Base-by-base conservation (phyloP, 495 filamentous ascomycete genomes). In the Pseudotulostoma volvatum region DNA sequence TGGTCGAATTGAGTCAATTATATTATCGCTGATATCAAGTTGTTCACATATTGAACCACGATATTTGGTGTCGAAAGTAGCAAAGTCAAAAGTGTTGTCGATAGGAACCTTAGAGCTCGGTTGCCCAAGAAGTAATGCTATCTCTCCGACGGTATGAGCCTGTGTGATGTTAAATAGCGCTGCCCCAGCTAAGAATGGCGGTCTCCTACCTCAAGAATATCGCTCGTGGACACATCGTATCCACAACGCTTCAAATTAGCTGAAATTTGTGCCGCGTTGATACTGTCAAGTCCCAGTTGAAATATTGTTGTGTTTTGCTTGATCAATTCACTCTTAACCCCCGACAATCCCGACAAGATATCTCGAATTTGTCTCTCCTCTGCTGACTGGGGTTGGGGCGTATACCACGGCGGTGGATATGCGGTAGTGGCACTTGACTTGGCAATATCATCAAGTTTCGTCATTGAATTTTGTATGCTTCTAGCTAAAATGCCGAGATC, bases 181-280 rank as follows among this genome's bases (percentile, higher is more conserved):
- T 34, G 77, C 36, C 0, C 9, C 2, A 19, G 7, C 16, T 28
- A 20, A 14, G 11, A 5, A 32, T 39, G 34, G 18, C 8, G 17
- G 38, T 15, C 18, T 14, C 40, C 16, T 45, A 61, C 59, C 48
- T 79, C 70, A 8, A 93, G 64, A 20, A 93, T 71, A 46, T 90
- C 80, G 18, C 70, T 66, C 1, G 77, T 73, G 3, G 66, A 59
- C 8, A 84, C 55, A 3, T 56, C 51, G 23, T 84, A 67, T 0
- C 71, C 74, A 9, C 55, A 36, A 34, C 57, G 66, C 45, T 72
- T 79, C 16, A 92, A 58, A 33, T 64, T 65, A 1, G 79, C 71
- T 1, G 81, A 71, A 3, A 85, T 61, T 50, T 77, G 81, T 31
- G 64, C 59, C 20, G 53, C 61, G 36, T 55, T 63, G 36, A 66